phyloP scores from a whole-genome alignment of 768 basidiomycete species.

The Amylocystis lapponica region DNA sequence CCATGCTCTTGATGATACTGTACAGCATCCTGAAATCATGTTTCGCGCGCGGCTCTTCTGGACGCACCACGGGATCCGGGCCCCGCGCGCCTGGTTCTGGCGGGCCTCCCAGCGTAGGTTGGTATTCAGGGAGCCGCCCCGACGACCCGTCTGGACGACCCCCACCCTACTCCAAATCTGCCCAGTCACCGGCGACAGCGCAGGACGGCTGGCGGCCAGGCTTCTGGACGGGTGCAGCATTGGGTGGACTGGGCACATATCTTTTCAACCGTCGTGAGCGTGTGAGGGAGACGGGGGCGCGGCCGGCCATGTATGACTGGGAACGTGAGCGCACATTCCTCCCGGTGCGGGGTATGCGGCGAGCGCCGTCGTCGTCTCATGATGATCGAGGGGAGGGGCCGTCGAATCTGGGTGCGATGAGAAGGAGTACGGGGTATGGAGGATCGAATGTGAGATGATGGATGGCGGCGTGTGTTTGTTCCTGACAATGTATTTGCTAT shows the following conservation, averaged over 20 bases:
- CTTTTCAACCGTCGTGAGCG: constrained; percentile 36
- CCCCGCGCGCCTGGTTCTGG: constrained; percentile 29
- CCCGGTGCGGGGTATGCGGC: too few relatives aligned
- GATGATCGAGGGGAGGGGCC: constrained; percentile 65
- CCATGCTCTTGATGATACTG: constrained; percentile 43
- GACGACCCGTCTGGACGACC: constrained; percentile 37
- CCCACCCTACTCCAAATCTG: constrained; percentile 51
- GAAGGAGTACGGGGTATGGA: constrained; percentile 76
- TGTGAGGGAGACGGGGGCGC: constrained; percentile 18
- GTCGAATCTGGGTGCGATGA: constrained; percentile 64
- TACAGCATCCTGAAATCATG: constrained; percentile 60
- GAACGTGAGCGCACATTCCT: constrained; percentile 38
- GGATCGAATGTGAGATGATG: constrained; percentile 66
- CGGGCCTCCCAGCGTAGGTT: constrained; percentile 39
- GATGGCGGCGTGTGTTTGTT: too few relatives aligned
- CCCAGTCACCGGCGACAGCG: constrained; percentile 22
- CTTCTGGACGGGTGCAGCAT: constrained; percentile 79
- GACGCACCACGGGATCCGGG: constrained; percentile 22
- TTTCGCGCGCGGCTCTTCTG: constrained; percentile 27
- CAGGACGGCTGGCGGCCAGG: constrained; percentile 56
- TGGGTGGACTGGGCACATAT: constrained; percentile 66
- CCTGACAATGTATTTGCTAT: too few relatives aligned
- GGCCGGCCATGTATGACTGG: constrained; percentile 48
- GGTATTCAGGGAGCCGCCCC: constrained; percentile 47
- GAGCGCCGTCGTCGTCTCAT: too few relatives aligned